Base-by-base conservation (phyloP, 257 asterid genomes). In the Henckelia pumila region DNA sequence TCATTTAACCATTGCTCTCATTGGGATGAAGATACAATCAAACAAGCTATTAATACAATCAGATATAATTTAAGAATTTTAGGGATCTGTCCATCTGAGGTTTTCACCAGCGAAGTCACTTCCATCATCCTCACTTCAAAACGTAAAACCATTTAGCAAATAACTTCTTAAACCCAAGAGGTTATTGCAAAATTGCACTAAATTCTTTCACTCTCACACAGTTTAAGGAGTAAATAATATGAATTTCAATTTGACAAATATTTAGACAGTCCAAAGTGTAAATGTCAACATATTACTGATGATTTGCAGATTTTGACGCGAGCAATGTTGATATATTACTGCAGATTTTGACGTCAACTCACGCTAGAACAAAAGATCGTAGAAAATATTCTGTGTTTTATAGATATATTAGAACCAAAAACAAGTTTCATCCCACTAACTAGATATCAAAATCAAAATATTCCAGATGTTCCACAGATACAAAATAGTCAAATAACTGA, bases 61-160 rank as follows among this genome's bases (percentile, higher is more conserved):
- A 19, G 33, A 62, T 3, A 32, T 4, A 32, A 62, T 62, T 47
- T 47, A 35, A 62, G 67, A 35, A 62, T 20, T 35, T 62, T 62
- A 19, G n/a, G 40, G 67, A 11, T 40, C 21, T 14, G 40, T 62
- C 6, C 55, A 35, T 37, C 67, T 35, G 7, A 62, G 47, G 30
- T 33, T 35, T 50, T 25, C 19, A 19, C 7, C 21, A 0, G 10
- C 47, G 8, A 62, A 21, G 22, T 3, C 25, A 63, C 35, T 20
- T 29, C 21, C 56, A 2, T 35, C 67, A 22, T 16, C 5, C 20
- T 29, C 19, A 63, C 17, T 62, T 9, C 28, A 63, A 13, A 35
- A 21, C 3, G 20, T 13, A 40, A 26, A 37, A 13, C 1, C 22
- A 22, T 37, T 23, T 9, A 63, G 55, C 8, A 22, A 25, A 33